Percentiles rank a stretch among this genome's conserved stretches.
Evolutionary conservation across 768 basidiomycete genomes (phyloP).

Genomic region (Lentinula guzmanii): DNA sequence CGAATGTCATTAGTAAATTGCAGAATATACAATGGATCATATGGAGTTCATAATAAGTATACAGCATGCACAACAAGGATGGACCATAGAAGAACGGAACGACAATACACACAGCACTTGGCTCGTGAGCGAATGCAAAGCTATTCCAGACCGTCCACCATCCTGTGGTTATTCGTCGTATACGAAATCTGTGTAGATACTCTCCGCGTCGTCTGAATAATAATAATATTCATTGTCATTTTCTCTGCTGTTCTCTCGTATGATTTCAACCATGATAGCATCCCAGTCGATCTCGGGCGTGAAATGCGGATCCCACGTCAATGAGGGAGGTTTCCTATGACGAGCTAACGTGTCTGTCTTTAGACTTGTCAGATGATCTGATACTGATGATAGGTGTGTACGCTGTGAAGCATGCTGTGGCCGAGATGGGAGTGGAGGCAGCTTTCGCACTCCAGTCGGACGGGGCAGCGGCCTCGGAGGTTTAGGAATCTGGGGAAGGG

Average conservation of each 20-base stretch:
- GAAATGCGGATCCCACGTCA: constrained; percentile 3
- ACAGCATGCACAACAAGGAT: neutral
- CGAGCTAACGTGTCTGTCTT: neutral
- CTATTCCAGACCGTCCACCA: neutral
- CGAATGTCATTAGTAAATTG: neutral
- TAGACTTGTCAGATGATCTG: neutral
- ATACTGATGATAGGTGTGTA: neutral
- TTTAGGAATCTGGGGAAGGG: constrained; percentile 8
- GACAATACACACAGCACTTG: neutral
- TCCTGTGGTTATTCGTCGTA: neutral
- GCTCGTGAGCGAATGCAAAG: no score
- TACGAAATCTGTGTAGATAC: constrained; percentile 4
- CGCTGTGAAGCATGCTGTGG: neutral
- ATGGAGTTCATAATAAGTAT: neutral
- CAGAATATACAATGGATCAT: neutral
- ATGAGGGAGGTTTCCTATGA: constrained; percentile 3
- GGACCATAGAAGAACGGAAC: neutral
- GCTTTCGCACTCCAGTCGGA: neutral
- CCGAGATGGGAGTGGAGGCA: constrained; percentile 7
- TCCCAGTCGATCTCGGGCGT: constrained; percentile 14
- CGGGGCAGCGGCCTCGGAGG: constrained; percentile 2
- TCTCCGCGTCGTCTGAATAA: neutral
- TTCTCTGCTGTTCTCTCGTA: constrained; percentile 1
- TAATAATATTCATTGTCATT: neutral
- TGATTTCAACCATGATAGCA: constrained; percentile 10